Conservation (phyloP, 148 eudicot species). For the Rhododendron vialii region DNA sequence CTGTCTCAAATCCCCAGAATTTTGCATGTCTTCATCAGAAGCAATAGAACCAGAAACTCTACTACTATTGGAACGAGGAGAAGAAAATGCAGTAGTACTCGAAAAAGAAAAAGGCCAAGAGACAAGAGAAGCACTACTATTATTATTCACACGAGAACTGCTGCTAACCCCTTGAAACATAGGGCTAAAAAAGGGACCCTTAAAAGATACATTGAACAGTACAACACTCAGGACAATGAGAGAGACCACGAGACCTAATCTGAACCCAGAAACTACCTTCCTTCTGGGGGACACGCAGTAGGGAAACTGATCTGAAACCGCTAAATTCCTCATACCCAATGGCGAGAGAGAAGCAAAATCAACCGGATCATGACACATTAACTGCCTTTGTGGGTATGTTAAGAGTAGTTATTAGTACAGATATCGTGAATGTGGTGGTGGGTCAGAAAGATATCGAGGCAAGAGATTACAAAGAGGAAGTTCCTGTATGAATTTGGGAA, state of each 20-base stretch:
- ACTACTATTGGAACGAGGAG: constrained; percentile 7
- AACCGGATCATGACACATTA: neutral
- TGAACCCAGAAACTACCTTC: constrained; percentile 51
- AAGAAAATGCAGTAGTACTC: neutral
- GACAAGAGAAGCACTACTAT: constrained; percentile 4
- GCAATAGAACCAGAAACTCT: neutral
- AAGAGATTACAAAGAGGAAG: neutral
- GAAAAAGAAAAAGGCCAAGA: constrained; percentile 34
- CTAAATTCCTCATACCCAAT: constrained; percentile 26
- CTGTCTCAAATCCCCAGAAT: neutral
- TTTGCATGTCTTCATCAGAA: constrained; percentile 2
- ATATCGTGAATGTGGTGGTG: neutral
- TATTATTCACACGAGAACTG: constrained; percentile 1
- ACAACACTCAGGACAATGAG: constrained; percentile 38
- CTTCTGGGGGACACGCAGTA: constrained; percentile 23
- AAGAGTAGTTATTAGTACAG: neutral
- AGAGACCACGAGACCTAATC: constrained; percentile 36
- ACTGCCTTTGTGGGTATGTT: neutral
- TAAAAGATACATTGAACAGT: constrained; percentile 24
- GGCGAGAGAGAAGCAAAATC: neutral
- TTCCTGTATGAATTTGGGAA: neutral
- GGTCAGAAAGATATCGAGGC: neutral
- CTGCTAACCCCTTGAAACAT: constrained; percentile 24
- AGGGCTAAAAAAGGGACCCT: constrained; percentile 23
- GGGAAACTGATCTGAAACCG: constrained; percentile 30